Evolutionary conservation across 768 basidiomycete genomes (phyloP), one percentile per base, ranked within the genome.

Genomic region (Auricularia sp.): DNA sequence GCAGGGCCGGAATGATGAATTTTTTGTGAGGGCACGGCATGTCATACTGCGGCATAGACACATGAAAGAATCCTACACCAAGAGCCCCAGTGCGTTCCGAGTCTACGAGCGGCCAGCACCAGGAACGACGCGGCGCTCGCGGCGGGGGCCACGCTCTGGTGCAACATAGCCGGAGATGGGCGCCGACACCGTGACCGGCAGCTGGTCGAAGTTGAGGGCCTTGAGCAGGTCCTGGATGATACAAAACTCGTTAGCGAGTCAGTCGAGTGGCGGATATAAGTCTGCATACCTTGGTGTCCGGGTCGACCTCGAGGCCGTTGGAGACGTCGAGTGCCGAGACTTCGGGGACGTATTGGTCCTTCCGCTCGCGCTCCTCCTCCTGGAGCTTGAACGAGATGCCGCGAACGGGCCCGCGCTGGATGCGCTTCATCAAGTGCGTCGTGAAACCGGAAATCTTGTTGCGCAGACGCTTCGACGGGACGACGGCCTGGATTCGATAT

Each of bases 401-500:
- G 69, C 94, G 93, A 69, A 99, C 97, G 72, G 97, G 97, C 3
- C 97, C 97, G 66, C 87, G 87, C 79, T 97, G 94, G 73, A 99
- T 99, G 74, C 97, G 94, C 85, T 94, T 98, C 97, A 99, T 99
- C 77, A 99, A 82, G 77, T 99, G 97, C 73, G 97, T 99, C 66
- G 97, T 99, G 87, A 98, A 99, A 59, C 97, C 97, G 11, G 96
- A 89, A 74, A 99, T 90, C 85, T 99, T 99, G 91, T 99, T 99
- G 76, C 97, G 88, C 72, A 99, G 87, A 71, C 96, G 93, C 82
- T 99, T 98, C 65, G 97, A 98, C 66, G 96, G 96, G 70, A 99
- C 95, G 69, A 90, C 81, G 66, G 93, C 92, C 92, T 93, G 63
- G 1, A 54, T 42, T 8, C 21, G 35, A 6, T 24, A 24, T 14